Evolutionary conservation across 768 basidiomycete genomes (phyloP).

Genomic region (Galerina marginata): DNA sequence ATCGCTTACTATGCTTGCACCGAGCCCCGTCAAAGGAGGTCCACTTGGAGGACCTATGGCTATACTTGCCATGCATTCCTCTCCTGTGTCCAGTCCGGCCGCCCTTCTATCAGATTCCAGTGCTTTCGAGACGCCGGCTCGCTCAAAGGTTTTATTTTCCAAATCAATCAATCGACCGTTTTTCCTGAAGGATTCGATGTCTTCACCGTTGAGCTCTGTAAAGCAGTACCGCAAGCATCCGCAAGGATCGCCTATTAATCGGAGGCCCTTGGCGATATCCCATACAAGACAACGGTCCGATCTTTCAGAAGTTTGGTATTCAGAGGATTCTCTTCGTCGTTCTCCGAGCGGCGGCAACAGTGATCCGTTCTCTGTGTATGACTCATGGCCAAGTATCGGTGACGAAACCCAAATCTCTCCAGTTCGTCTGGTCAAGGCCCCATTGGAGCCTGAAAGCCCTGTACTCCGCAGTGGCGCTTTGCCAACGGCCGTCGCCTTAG

Average conservation of each 20-base stretch:
- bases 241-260: constrained; percentile 52
- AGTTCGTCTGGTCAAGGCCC: constrained; percentile 36
- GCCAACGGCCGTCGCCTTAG: constrained; percentile 46
- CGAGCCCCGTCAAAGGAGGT: constrained; percentile 52
- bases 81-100: constrained; percentile 36
- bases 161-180: constrained; percentile 20
- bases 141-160: constrained; percentile 16
- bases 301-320: constrained; percentile 48
- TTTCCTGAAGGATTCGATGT: constrained; percentile 16
- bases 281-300: constrained; percentile 38
- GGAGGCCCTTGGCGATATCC: constrained; percentile 24
- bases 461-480: constrained; percentile 48
- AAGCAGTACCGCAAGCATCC: constrained; percentile 32
- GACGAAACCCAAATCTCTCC: constrained; percentile 28
- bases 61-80: constrained; percentile 34
- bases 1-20: constrained; percentile 68
- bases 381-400: constrained; percentile 39
- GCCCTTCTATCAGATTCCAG: constrained; percentile 15
- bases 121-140: constrained; percentile 25
- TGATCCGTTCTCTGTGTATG: constrained; percentile 58
- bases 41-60: constrained; percentile 30
- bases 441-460: constrained; percentile 56
- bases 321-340: constrained; percentile 35
- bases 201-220: constrained; percentile 44
- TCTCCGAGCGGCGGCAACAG: constrained; percentile 25